Percentiles rank a stretch among this genome's conserved stretches.
Evolutionary conservation across 2,329 filamentous ascomycete species (phyloP).

Genomic region (Paraphaeosphaeria sporulosa): DNA sequence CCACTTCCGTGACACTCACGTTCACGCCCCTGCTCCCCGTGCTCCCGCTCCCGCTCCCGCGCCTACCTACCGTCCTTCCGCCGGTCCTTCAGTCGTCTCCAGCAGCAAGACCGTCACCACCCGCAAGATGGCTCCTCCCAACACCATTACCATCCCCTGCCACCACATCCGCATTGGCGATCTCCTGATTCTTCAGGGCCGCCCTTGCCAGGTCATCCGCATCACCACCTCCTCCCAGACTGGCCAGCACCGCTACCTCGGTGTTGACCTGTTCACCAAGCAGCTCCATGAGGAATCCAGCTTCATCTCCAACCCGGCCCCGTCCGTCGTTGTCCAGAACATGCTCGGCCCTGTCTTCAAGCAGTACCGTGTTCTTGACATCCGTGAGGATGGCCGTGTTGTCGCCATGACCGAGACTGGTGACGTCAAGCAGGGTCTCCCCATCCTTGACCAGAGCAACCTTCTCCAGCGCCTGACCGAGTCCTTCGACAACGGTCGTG

Average conservation of each 20-base stretch:
- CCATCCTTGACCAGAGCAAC: conserved; percentile 93
- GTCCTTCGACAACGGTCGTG: conserved; percentile 89
- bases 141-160: conserved; percentile 98
- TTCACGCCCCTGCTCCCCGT: conserved; percentile 23
- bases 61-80: conserved; percentile 25
- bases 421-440: conserved; percentile 95
- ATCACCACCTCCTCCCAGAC: conserved; percentile 98
- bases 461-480: conserved; percentile 81
- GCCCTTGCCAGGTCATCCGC: conserved; percentile 99
- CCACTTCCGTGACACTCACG: conserved; percentile 41
- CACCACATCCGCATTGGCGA: conserved; percentile 99
- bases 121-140: conserved; percentile 65
- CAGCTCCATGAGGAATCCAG: conserved; percentile 98
- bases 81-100: conserved; percentile 29
- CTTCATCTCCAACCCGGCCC: conserved; percentile 95
- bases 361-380: conserved; percentile 99
- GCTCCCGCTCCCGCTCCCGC: conserved; percentile 87
- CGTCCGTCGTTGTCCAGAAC: conserved; percentile 97
- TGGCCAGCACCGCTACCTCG: conserved; percentile 99
- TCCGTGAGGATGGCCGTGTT: conserved; percentile 81
- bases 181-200: conserved; percentile 97
- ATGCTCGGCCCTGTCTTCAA: conserved; percentile 99
- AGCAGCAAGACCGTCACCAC: conserved; percentile 28
- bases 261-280: conserved; percentile 99
- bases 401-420: conserved; percentile 99